Evolutionary conservation across 345 rosid genomes (phyloP).

Genomic region (Turnera subulata): DNA sequence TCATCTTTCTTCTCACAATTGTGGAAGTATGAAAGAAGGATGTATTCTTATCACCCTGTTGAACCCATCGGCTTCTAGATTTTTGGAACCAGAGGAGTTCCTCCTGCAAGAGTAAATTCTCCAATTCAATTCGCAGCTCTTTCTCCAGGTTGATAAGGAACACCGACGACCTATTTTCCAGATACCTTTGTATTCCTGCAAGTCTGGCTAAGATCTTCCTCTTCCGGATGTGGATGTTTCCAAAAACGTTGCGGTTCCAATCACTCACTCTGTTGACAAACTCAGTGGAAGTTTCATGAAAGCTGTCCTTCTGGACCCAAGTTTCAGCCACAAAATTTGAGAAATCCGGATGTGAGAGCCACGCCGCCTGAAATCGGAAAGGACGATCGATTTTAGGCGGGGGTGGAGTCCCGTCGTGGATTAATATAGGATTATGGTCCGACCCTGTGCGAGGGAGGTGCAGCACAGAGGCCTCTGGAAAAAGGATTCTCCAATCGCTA

Average conservation of each 20-base stretch:
- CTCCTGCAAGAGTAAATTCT: background rate
- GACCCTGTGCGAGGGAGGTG: background rate
- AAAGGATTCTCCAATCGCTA: background rate
- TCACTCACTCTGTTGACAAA: background rate
- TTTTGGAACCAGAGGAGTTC: background rate
- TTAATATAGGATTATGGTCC: background rate
- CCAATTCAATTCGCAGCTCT: background rate
- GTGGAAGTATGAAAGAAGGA: background rate
- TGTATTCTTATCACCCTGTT: background rate
- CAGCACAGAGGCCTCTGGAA: background rate
- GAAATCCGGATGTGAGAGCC: background rate
- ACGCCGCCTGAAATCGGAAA: background rate
- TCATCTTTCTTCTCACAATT: background rate
- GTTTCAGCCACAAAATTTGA: background rate
- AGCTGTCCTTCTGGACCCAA: background rate
- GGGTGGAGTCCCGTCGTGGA: too few species aligned
- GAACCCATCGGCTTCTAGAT: background rate
- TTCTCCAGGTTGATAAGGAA: background rate
- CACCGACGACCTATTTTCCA: background rate
- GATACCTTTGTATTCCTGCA: background rate
- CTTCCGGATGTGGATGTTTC: background rate
- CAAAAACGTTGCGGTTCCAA: background rate
- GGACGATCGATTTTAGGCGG: rapidly evolving
- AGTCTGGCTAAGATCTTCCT: rapidly evolving
- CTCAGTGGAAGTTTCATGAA: rapidly evolving